Percentiles rank a stretch among this genome's conserved stretches.
Conservation (phyloP, 2,329 filamentous ascomycete genomes). For the Pseudogymnoascus verrucosus region DNA sequence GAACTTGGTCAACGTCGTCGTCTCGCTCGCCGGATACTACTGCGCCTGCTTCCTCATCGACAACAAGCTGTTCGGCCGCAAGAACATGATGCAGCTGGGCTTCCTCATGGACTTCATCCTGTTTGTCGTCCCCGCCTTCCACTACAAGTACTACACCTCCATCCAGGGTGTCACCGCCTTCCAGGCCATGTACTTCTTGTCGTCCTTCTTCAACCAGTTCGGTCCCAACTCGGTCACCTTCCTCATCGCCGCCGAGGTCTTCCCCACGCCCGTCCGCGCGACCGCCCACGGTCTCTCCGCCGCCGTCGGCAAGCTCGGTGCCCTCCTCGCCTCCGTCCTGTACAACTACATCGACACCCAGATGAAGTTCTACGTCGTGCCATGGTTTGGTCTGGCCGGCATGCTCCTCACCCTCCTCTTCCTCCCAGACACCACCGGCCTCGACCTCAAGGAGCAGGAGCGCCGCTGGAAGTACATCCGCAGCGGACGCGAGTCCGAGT, state of each 20-base stretch:
- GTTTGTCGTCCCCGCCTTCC: conserved; percentile 85
- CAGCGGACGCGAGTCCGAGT: conserved; percentile 66
- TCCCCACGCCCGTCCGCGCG: conserved; percentile 85
- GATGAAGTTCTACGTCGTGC: conserved; percentile 83
- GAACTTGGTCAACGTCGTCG: conserved; percentile 85
- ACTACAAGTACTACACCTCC: conserved; percentile 74
- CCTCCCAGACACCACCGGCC: conserved; percentile 92
- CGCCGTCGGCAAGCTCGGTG: conserved; percentile 80
- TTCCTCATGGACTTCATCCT: conserved; percentile 91
- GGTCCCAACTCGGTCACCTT: conserved; percentile 97
- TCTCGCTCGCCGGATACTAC: conserved; percentile 85
- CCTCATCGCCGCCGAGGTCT: conserved; percentile 93
- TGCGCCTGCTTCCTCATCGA: conserved; percentile 81
- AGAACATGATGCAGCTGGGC: conserved; percentile 91
- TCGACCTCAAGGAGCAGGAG: conserved; percentile 96
- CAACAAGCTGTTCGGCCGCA: conserved; percentile 93
- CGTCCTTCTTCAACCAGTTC: conserved; percentile 98
- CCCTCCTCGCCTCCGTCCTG: conserved; percentile 75
- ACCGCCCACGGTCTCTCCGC: conserved; percentile 94
- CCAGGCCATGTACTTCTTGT: conserved; percentile 97
- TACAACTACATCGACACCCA: conserved; percentile 90
- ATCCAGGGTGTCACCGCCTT: conserved; percentile 70
- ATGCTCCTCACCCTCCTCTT: conserved; percentile 77
- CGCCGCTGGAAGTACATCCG: conserved; percentile 86
- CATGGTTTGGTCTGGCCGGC: conserved; percentile 88